phyloP scores from a whole-genome alignment of 73 alveolate genomes.

The Blepharisma japonicum region DNA sequence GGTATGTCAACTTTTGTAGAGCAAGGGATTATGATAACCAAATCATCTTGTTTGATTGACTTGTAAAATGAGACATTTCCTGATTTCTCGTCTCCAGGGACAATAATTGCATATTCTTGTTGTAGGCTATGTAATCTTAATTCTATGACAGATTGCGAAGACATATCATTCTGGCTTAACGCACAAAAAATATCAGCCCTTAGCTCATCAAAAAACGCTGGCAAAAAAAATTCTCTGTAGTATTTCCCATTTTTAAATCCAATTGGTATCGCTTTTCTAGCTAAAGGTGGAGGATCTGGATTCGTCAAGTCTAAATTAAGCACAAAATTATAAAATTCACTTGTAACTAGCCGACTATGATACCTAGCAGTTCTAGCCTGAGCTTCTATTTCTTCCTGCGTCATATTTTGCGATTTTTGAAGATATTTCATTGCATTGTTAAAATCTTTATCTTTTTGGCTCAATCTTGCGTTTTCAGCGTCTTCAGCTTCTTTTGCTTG shows the following conservation, averaged over 20 bases:
- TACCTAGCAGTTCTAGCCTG: neutral
- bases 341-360: neutral
- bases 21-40: neutral
- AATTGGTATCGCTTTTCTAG: neutral
- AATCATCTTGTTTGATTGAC: too few relatives aligned
- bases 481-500: slow-evolving; percentile 2
- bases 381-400: neutral
- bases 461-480: neutral
- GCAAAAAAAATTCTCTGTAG: neutral
- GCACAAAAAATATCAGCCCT: slow-evolving; percentile 29
- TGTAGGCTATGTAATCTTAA: neutral
- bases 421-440: neutral
- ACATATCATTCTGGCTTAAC: neutral
- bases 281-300: neutral
- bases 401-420: neutral
- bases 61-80: neutral
- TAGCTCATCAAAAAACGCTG: slow-evolving; percentile 18
- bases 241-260: slow-evolving; percentile 1
- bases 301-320: neutral
- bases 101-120: neutral
- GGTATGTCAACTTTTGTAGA: neutral
- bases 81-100: neutral
- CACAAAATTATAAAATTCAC: slow-evolving; percentile 4
- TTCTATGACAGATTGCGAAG: neutral
- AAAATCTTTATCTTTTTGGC: neutral